Evolutionary conservation across 495 filamentous ascomycete genomes (phyloP).

Genomic region (Neurospora sp.): DNA sequence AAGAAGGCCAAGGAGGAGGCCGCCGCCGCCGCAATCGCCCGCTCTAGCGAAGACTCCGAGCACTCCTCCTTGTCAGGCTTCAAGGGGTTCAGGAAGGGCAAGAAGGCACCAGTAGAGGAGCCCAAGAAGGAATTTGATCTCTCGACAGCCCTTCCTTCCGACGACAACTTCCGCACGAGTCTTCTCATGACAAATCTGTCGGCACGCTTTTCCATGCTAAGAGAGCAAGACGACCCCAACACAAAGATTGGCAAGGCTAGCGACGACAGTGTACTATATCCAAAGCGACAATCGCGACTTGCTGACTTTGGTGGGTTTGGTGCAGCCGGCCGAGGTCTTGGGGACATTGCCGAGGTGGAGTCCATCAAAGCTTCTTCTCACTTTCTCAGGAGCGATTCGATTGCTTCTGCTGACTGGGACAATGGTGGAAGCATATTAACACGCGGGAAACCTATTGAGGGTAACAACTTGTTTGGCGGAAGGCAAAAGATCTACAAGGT

Average conservation of each 20-base stretch:
- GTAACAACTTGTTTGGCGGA: constrained; percentile 91
- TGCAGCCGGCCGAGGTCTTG: constrained; percentile 44
- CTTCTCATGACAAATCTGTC: constrained; percentile 91
- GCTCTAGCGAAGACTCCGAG: constrained; percentile 43
- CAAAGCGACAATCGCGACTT: constrained; percentile 66
- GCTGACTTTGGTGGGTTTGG: constrained; percentile 40
- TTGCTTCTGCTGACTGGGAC: constrained; percentile 60
- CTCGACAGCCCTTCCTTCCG: constrained; percentile 61
- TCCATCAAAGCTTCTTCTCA: constrained; percentile 55
- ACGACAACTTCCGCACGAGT: constrained; percentile 93
- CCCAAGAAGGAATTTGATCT: constrained; percentile 62
- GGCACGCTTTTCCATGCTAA: constrained; percentile 89
- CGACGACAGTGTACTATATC: constrained; percentile 83
- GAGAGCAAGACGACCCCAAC: constrained; percentile 83
- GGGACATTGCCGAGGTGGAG: constrained; percentile 82
- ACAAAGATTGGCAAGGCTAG: constrained; percentile 86
- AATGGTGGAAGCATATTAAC: constrained; percentile 64
- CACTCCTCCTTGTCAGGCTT: constrained; percentile 32
- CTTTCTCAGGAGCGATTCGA: constrained; percentile 34
- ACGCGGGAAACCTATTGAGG: constrained; percentile 73
- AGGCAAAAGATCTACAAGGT: constrained; percentile 95
- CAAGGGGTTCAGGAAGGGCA: constrained; percentile 47
- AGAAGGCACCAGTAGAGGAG: constrained; percentile 47
- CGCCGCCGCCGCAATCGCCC: constrained; percentile 29
- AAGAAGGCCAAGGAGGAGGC: constrained; percentile 56